Base-by-base conservation (phyloP, 169 alveolate species). In the Eimeria sp. region DNA sequence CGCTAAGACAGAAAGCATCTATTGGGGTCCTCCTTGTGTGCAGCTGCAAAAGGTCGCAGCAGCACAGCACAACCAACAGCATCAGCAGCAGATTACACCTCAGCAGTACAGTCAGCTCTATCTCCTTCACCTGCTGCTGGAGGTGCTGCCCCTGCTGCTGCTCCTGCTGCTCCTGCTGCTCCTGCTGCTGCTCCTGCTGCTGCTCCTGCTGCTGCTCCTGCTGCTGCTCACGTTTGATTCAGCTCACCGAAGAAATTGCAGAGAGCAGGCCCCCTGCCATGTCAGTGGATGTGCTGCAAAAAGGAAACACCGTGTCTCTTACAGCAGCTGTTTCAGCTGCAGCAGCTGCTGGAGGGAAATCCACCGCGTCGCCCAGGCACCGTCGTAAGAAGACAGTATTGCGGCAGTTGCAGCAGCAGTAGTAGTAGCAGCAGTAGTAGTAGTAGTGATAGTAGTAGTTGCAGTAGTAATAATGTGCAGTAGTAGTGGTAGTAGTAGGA, bases 231-330 rank as follows among this genome's bases (percentile, higher is more conserved):
- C 16, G 61, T 54, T 11, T 54, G 61, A 2, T 34, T 30, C 67
- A 16, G 25, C 70, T 20, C n/a, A 78, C 89, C 89, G 65, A 78
- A 61, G 89, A 43, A 9, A 78, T 25, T 18, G 89, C 89, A 30
- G 89, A 78, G 67, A 78, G 89, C 18, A 78, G 89, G 43, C 47
- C 40, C 40, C 30, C 61, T 6, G 89, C 67, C 45, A 30, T 45
- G 67, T 78, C 67, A 10, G 49, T 7, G 47, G 70, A 47, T 5
- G 89, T 27, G 49, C 89, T 78, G 89, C 45, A 61, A 34, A 58
- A 27, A 78, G 49, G 30, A 75, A 49, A 27, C 67, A 78, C 67
- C 89, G 45, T 47, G 67, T 43, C 89, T 22, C 30, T 20, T 14
- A 2, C 67, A 78, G 65, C 67, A 78, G 89, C 61, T 43, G 84